A percentile compares a stretch with the other conserved stretches of the same genome.
Conservation (phyloP, 192 early-diverging fungal genomes). For the Mortierella antarctica region DNA sequence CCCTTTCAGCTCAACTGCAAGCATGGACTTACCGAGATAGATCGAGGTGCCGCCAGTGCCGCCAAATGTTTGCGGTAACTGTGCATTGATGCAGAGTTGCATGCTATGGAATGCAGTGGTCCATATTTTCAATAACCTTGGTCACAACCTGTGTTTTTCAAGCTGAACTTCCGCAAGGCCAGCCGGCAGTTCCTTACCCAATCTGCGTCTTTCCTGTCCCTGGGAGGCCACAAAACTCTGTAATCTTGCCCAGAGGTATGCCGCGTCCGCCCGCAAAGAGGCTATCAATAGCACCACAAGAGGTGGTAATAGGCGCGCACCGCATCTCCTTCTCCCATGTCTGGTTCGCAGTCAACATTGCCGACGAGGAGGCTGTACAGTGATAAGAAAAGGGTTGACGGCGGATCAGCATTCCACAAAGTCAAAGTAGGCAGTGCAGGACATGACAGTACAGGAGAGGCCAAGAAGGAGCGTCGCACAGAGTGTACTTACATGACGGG, state of each 20-base stretch:
- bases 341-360: conserved; percentile 12
- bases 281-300: conserved; percentile 22
- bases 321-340: conserved; percentile 22
- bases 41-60: conserved; percentile 36
- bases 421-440: too few relatives aligned
- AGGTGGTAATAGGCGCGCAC: conserved; percentile 28
- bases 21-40: conserved; percentile 24
- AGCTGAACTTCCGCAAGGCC: neutral
- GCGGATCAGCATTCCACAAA: neutral
- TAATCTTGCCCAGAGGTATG: conserved; percentile 33
- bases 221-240: conserved; percentile 33
- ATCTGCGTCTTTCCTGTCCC: conserved; percentile 46
- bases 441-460: neutral
- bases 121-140: too few relatives aligned
- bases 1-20: too few relatives aligned
- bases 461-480: neutral
- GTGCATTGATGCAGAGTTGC: conserved; percentile 50
- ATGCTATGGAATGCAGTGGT: conserved; percentile 1
- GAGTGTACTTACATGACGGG: conserved; percentile 6
- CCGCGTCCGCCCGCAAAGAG: conserved; percentile 29
- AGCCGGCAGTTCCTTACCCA: conserved; percentile 11
- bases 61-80: conserved; percentile 7
- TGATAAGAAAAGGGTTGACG: neutral
- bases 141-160: neutral
- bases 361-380: neutral